These are phyloP conservation scores for Rhizomucor pusillus DNA, from an alignment of 371 early-diverging fungal species.

Conservation along the genomic window DNA sequence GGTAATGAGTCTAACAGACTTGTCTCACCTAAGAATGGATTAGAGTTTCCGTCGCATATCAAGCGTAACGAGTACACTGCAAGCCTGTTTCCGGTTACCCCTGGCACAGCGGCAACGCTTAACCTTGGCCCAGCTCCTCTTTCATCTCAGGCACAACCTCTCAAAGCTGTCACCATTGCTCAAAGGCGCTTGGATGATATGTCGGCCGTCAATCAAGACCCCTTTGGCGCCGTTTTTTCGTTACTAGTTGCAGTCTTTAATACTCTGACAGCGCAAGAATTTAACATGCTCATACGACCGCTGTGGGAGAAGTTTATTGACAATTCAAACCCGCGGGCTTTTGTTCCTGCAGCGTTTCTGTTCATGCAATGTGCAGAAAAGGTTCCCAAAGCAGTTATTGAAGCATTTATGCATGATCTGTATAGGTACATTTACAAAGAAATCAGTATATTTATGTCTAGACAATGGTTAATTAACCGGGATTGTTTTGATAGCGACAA, in stretches of 20 bases:
- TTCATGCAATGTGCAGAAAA: constrained; percentile 65
- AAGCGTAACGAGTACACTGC: constrained; percentile 9
- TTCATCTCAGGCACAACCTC: neutral
- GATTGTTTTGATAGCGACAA: constrained; percentile 34
- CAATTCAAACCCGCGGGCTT: constrained; percentile 42
- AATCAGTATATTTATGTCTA: neutral
- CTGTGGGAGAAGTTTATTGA: constrained; percentile 57
- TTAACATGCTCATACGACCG: constrained; percentile 36
- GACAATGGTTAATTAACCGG: neutral
- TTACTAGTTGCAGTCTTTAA: constrained; percentile 58
- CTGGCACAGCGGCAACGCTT: constrained; percentile 16
- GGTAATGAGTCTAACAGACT: neutral
- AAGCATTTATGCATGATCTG: constrained; percentile 40
- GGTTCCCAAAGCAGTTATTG: constrained; percentile 46
- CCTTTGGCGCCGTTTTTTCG: constrained; percentile 53
- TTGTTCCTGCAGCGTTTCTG: constrained; percentile 55
- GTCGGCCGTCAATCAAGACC: constrained; percentile 46
- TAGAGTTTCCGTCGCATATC: constrained; percentile 9
- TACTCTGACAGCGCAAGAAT: constrained; percentile 46
- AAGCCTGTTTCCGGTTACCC: constrained; percentile 18
- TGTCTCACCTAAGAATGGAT: neutral
- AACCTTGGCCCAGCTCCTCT: constrained; percentile 22
- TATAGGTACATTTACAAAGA: constrained; percentile 31
- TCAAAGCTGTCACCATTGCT: constrained; percentile 17
- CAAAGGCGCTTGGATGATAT: constrained; percentile 42